Evolutionary conservation across 1,284 basidiomycete species (phyloP).

Genomic region (Rhodotorula mucilaginosa): DNA sequence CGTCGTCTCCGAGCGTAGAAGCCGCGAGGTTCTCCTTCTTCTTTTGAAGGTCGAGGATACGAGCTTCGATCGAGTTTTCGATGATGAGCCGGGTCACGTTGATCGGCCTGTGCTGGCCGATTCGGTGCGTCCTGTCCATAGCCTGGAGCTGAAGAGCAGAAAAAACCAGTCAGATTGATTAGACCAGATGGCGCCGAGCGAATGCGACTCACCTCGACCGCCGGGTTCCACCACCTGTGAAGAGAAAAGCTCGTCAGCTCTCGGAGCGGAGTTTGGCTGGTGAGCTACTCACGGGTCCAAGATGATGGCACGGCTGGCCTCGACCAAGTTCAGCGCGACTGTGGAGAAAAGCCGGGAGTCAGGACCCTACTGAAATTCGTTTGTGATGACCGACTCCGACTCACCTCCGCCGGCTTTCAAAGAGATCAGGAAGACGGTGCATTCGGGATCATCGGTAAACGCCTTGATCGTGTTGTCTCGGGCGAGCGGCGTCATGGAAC

Average conservation of each 20-base stretch:
- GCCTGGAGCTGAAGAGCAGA: slow-evolving; percentile 57
- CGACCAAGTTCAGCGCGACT: slow-evolving; percentile 71
- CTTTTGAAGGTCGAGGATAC: slow-evolving; percentile 84
- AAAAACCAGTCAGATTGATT: background rate
- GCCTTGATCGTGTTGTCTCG: slow-evolving; percentile 71
- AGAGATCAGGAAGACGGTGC: slow-evolving; percentile 91
- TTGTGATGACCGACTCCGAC: too few relatives aligned
- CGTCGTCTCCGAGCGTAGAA: slow-evolving; percentile 45
- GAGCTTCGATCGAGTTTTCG: slow-evolving; percentile 82
- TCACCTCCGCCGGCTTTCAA: slow-evolving; percentile 81
- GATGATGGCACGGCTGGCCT: slow-evolving; percentile 66
- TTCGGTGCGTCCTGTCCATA: slow-evolving; percentile 79
- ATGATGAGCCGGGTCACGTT: slow-evolving; percentile 90
- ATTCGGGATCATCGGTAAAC: slow-evolving; percentile 59
- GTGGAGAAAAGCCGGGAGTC: slow-evolving; percentile 9
- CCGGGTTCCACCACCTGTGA: slow-evolving; percentile 56
- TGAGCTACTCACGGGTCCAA: slow-evolving; percentile 45
- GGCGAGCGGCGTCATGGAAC: slow-evolving; percentile 94
- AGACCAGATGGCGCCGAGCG: too few relatives aligned
- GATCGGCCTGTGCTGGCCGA: slow-evolving; percentile 66
- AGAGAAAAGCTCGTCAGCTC: background rate
- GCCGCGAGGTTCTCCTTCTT: slow-evolving; percentile 61
- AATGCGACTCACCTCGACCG: slow-evolving; percentile 63
- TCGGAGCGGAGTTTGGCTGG: background rate
- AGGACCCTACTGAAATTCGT: too few relatives aligned